Conservation (phyloP, 768 basidiomycete species). For the Podaxis pistillaris region DNA sequence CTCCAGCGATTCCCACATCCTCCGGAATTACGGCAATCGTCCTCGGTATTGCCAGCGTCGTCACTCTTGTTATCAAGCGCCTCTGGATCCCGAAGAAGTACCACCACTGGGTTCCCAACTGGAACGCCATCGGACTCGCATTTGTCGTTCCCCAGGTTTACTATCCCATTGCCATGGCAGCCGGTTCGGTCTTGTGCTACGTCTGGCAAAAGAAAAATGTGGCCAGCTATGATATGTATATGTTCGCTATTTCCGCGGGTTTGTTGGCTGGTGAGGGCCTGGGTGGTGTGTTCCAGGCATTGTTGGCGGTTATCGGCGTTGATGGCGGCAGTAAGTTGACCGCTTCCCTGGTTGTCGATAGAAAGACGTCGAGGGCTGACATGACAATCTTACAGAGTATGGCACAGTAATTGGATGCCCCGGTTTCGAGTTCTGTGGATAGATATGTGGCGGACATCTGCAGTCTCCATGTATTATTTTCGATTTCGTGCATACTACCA, state of each 20-base stretch:
- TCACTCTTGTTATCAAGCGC: constrained; percentile 45
- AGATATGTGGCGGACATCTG: constrained; percentile 13
- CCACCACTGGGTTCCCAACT: constrained; percentile 51
- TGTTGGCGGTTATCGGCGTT: constrained; percentile 51
- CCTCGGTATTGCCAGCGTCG: constrained; percentile 42
- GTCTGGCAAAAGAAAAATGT: constrained; percentile 48
- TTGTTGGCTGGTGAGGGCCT: constrained; percentile 60
- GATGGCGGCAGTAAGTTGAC: constrained; percentile 42
- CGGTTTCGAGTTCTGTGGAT: constrained; percentile 51
- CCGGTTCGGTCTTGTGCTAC: constrained; percentile 46
- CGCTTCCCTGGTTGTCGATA: background rate
- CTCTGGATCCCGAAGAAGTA: constrained; percentile 48
- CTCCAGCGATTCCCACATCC: constrained; percentile 46
- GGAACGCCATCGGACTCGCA: constrained; percentile 52
- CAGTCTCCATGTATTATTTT: background rate
- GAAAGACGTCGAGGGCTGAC: background rate
- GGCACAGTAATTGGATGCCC: constrained; percentile 57
- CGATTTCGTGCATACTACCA: background rate
- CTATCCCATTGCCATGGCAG: constrained; percentile 52
- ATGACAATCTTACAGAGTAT: constrained; percentile 26
- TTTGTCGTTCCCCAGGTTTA: constrained; percentile 52
- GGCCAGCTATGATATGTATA: constrained; percentile 50
- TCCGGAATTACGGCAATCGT: constrained; percentile 60
- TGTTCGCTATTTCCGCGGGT: constrained; percentile 55
- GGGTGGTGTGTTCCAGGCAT: constrained; percentile 57